Evolutionary conservation across 2,329 filamentous ascomycete genomes (phyloP).

Genomic region (Septoria linicola): DNA sequence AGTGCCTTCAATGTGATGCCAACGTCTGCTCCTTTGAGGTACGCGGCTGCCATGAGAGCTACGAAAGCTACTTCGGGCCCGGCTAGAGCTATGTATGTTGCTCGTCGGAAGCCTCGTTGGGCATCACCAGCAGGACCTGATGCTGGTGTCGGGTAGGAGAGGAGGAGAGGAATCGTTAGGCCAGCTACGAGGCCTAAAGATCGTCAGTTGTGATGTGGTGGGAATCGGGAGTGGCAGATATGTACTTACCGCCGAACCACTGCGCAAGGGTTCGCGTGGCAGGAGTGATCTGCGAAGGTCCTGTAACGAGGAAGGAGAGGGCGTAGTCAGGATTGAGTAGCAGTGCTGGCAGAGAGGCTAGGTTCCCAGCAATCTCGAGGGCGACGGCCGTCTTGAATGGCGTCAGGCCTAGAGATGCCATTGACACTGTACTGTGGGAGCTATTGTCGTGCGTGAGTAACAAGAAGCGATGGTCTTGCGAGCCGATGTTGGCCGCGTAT

Average conservation of each 20-base stretch:
- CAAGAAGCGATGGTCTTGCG: too few relatives aligned
- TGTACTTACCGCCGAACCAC: slow-evolving; percentile 3
- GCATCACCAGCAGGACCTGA: slow-evolving; percentile 7
- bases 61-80: slow-evolving; percentile 1
- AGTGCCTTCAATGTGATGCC: slow-evolving; percentile 9
- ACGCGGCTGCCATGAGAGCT: slow-evolving; percentile 7
- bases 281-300: slow-evolving; percentile 11
- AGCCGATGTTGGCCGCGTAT: too few relatives aligned
- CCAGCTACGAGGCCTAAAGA: slow-evolving; percentile 4
- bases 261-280: slow-evolving; percentile 8
- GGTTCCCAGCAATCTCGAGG: slow-evolving; percentile 11
- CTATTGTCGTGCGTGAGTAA: not conserved
- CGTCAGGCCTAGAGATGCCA: not conserved
- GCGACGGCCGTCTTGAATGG: slow-evolving; percentile 17
- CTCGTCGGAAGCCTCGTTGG: slow-evolving; percentile 6
- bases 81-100: slow-evolving; percentile 7
- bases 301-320: slow-evolving; percentile 16
- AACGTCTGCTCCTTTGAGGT: slow-evolving; percentile 7
- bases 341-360: slow-evolving; percentile 16
- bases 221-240: not conserved
- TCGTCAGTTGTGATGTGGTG: not conserved
- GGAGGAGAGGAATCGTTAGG: slow-evolving; percentile 3
- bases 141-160: slow-evolving; percentile 4
- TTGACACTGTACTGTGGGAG: not conserved
- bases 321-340: slow-evolving; percentile 15